Base-by-base conservation (phyloP, 2,329 filamentous ascomycete genomes). In the Blastomyces gilchristii region DNA sequence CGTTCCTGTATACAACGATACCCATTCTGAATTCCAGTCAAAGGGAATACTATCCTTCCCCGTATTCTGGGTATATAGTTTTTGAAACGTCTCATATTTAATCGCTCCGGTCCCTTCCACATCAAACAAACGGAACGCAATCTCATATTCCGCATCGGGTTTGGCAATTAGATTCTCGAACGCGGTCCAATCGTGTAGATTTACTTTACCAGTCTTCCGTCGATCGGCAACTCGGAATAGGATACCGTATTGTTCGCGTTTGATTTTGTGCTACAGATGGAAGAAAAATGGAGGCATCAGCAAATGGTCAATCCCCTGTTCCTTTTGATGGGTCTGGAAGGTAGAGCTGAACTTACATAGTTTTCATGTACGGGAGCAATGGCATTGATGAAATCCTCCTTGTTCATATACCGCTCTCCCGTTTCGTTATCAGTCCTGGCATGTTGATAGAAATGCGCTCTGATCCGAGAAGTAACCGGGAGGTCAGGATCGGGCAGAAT, bases 11-110 rank as follows among this genome's bases (percentile, higher is more conserved):
- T 99, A 97, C 66, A 99, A 83, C 70, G 89, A 90, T 50, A 91
- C 93, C 94, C 94, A 99, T 75, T 96, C 90, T 67, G 90, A 95
- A 73, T 92, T 89, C 92, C 94, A 97, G 77, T 99, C 90, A 73
- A 99, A 97, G 16, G 94, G 90, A 66, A 99, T 88, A 74, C 84
- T 90, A 65, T 90, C 83, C 31, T 86, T 79, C n/a, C 88, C 87
- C 80, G 93, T 96, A 83, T 96, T 95, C 70, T 87, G 81, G 77
- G 93, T 89, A 78, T 95, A 97, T 64, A 93, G 80, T 64, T 85
- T 83, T 72, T 90, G 86, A 78, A 99, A 92, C 70, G 91, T 86
- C 49, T 96, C 89, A 73, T 93, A 96, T 75, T 92, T 93, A 72
- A 99, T 91, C 58, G 84, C 84, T 65, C 94, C 94, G 25, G 86